Evolutionary conservation across 1,139 yeast genomes (phyloP), one percentile per base, ranked within the genome.

Genomic region (Torulaspora globosa): DNA sequence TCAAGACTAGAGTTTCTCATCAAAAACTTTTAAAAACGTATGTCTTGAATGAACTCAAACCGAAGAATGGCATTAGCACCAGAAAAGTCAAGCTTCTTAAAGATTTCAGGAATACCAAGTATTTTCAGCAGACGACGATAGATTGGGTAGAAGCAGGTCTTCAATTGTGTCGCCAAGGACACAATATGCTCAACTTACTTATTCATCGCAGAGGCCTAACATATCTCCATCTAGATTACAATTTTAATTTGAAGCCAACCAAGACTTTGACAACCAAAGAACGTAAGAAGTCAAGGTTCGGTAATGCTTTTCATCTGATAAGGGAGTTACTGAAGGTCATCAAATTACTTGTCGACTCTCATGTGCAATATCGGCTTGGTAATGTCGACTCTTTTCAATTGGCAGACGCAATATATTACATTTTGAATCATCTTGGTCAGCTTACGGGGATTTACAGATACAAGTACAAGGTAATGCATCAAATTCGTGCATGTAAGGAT

Each of bases 81-180:
- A 73, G 73, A 47, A 83, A 80, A 55, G 70, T 76, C 7, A 76
- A 79, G 33, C 68, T 92, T n/a, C 65, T 92, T 36, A 80, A 80
- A 52, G 75, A 81, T 35, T 74, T 94, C 51, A 80, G 80, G 51
- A 73, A 76, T 35, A 92, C 98, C 0, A 89, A 87, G 57, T 94
- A 79, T 64, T 94, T 94, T 67, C 96, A 89, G 59, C 84, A 85
- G 59, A 92, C 98, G 0, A 76, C 89, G 0, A 82, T 92, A 41
- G 98, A 92, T 65, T 94, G 99, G 99, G 94, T 92, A 1, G 99
- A 94, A 64, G 98, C 97, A 1, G 98, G 97, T 23, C 69, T 92
- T 46, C 98, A 92, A 66, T 80, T 94, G 1, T 86, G 96, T 60
- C 77, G 82, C 30, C 99, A 94, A 65, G 98, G 98, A 1, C 87